Base-by-base conservation (phyloP, 129 eudicot genomes). In the Ambrosia artemisiifolia region DNA sequence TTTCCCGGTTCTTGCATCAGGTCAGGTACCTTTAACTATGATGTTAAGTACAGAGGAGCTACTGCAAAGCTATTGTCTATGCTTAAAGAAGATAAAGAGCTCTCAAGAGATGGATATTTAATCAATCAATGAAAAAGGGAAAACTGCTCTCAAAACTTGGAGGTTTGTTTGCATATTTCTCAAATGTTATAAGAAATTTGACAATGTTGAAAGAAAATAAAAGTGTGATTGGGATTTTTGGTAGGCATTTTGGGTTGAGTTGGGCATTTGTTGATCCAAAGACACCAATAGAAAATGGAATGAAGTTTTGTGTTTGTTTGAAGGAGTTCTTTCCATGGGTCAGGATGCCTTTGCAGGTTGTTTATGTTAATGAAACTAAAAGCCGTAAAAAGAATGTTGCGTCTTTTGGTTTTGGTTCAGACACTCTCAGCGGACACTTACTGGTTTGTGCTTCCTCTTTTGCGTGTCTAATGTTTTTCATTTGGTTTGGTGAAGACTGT, bases 221-320 rank as follows among this genome's bases (percentile, higher is more conserved):
- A 2, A 3, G 2, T 40, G 16, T 73, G 71, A 13, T 69, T 71
- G 71, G 44, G 17, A 36, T 33, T 4, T 19, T 76, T 64, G 67
- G 50, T 77, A 89, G 96, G 88, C 98, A 94, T 81, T 94, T 94
- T 67, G 89, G 89, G 50, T 63, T 90, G 81, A 67, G 80, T 67
- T 94, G 98, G 98, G 85, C 97, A 51, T 94, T 87, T 84, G 98
- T 94, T 63, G 91, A 94, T 79, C 85, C 95, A 47, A 84, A 85
- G 50, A 87, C 88, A 49, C 96, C 95, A 16, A 72, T 94, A 34
- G 88, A 90, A 67, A 84, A 67, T 20, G 97, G 95, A 79, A 81
- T 18, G 79, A 94, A 88, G 78, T 88, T 94, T 30, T 94, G 98
- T 84, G 97, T 71, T 40, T 94, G 98, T 78, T 86, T 80, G 56